phyloP scores from a whole-genome alignment of 495 filamentous ascomycete species.

The Penicillium taxi region DNA sequence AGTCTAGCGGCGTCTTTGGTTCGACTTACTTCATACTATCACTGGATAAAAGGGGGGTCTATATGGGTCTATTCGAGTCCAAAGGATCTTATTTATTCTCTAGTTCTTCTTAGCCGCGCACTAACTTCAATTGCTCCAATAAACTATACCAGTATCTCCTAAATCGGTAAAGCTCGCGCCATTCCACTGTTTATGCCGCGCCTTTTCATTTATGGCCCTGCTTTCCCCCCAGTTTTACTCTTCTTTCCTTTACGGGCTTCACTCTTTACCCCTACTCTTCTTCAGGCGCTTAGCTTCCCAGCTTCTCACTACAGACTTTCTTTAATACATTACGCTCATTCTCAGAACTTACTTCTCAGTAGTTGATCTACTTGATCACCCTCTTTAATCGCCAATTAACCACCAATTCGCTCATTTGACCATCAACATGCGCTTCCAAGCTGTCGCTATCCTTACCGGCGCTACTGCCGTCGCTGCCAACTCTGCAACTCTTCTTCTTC shows the following conservation, averaged over 20 bases:
- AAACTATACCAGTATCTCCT: too few relatives aligned
- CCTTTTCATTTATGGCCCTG: too few relatives aligned
- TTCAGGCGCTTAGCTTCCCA: not conserved
- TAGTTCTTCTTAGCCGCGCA: too few relatives aligned
- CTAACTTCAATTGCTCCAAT: too few relatives aligned
- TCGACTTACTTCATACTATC: too few relatives aligned
- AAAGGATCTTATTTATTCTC: too few relatives aligned
- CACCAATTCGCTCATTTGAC: slow-evolving; percentile 15
- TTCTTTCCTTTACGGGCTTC: not conserved
- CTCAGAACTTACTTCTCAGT: slow-evolving; percentile 2
- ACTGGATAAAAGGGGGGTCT: too few relatives aligned
- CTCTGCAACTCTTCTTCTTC: slow-evolving; percentile 25
- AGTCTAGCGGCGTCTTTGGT: slow-evolving; percentile 5
- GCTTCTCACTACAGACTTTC: slow-evolving; percentile 3
- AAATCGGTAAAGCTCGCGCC: too few relatives aligned
- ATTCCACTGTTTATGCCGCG: too few relatives aligned
- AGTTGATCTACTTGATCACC: slow-evolving; percentile 3
- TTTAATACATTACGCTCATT: slow-evolving; percentile 3
- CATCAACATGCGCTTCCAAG: slow-evolving; percentile 24
- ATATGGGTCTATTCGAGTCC: too few relatives aligned
- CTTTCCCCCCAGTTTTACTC: not conserved
- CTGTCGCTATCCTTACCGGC: slow-evolving; percentile 22
- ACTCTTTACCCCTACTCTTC: not conserved
- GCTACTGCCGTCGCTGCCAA: slow-evolving; percentile 25
- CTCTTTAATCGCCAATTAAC: slow-evolving; percentile 18